Percentiles rank a stretch among this genome's conserved stretches.
Conservation (phyloP, 73 alveolate species). For the Urostyla sp. region DNA sequence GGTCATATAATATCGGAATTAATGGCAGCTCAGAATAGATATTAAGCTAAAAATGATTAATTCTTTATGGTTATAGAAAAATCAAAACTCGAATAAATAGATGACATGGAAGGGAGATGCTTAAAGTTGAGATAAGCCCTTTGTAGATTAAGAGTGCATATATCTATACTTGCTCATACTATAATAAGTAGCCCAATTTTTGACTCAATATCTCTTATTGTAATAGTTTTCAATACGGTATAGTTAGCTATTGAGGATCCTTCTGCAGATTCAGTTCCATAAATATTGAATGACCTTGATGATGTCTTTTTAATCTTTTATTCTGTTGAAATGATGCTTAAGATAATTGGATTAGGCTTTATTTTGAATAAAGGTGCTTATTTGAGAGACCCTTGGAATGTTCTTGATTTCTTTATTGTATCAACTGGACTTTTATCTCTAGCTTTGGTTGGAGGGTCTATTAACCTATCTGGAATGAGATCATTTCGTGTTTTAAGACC, state of each 20-base stretch:
- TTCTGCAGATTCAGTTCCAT: conserved; percentile 12
- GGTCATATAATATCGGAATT: no score
- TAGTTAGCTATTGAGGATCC: conserved; percentile 78
- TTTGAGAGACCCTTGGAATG: conserved; percentile 92
- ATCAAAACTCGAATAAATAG: conserved; percentile 29
- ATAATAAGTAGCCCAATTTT: conserved; percentile 39
- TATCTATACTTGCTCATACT: neutral
- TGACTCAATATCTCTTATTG: conserved; percentile 56
- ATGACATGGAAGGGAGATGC: conserved; percentile 34
- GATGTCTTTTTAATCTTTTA: conserved; percentile 57
- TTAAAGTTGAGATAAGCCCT: neutral
- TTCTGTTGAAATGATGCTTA: conserved; percentile 58
- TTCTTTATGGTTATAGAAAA: conserved; percentile 43
- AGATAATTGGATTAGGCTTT: conserved; percentile 76
- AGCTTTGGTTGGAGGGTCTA: conserved; percentile 48
- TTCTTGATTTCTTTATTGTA: conserved; percentile 88
- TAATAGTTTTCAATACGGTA: conserved; percentile 69
- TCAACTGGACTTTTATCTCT: conserved; percentile 70
- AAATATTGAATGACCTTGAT: conserved; percentile 48
- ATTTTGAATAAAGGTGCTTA: conserved; percentile 83
- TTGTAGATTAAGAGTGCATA: conserved; percentile 30
- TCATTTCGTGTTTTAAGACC: conserved; percentile 94
- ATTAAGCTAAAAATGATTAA: neutral
- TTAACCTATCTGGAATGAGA: conserved; percentile 65
- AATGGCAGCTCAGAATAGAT: no score